Evolutionary conservation across 2,329 filamentous ascomycete species (phyloP), one percentile per base, ranked within the genome.

Genomic region (Cytospora piceicola): DNA sequence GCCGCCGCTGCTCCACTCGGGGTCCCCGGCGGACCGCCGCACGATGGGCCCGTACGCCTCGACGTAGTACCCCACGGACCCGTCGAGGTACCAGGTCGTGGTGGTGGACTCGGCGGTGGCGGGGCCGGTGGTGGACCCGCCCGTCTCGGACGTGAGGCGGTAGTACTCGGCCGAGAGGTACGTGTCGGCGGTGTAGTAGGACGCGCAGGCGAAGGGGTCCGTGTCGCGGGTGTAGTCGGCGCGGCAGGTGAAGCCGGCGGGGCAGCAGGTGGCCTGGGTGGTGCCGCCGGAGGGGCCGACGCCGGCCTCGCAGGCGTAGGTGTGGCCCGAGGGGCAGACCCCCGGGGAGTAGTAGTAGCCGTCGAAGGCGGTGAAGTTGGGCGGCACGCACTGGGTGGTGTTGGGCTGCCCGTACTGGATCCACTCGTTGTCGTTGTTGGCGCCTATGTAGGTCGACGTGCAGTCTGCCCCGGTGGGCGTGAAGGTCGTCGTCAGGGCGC

Each of bases 231-330:
- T 42, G 17, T 39, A 24, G 8, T 42, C 58, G 4, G 4, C 20
- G 20, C 58, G n/a, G 36, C 58, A 60, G 22, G 8, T 15, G 24
- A 9, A 60, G 3, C 58, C 58, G 15, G 14, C 30, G 32, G 58
- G 58, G 46, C 58, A 60, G 20, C 58, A 60, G 17, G 58, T 60
- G 11, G 58, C 58, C 58, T 60, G 58, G 15, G 58, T 60, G 24
- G 30, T 53, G 52, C 58, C 53, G n/a, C n/a, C n/a, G n/a, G n/a
- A n/a, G 24, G 58, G 36, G 15, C 46, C 58, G 27, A 60, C 15
- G 2, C 58, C 58, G 1, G 58, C 58, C 46, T 52, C 46, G 52
- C 58, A 60, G 3, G 58, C 58, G 11, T 60, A 60, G 9, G 49
- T 15, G 30, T 60, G 53, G 32, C 58, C 58, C 12, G 58, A 60